Conservation (phyloP, 2,329 filamentous ascomycete species). For the Leptographium lundbergii region DNA sequence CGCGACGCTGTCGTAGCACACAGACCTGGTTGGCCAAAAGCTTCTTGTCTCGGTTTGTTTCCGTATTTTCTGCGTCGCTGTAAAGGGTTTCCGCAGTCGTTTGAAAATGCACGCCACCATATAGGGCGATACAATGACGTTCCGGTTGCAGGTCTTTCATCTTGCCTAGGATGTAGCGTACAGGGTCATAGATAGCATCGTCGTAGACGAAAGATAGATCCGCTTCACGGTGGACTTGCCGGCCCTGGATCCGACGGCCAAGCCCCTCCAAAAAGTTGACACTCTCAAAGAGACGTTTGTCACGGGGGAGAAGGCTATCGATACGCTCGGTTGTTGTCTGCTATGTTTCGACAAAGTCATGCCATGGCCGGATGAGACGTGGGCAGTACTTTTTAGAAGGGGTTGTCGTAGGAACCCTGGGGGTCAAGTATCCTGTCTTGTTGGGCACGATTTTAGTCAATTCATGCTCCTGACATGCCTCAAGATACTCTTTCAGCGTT, state of each 20-base stretch:
- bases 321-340: constrained; percentile 12
- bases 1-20: constrained; percentile 15
- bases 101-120: constrained; percentile 17
- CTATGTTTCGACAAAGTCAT: constrained; percentile 16
- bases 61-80: not conserved
- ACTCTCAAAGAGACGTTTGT: constrained; percentile 17
- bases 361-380: constrained; percentile 16
- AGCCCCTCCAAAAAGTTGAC: constrained; percentile 13
- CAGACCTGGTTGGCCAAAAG: constrained; percentile 22
- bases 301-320: constrained; percentile 11
- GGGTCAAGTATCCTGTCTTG: constrained; percentile 14
- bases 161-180: constrained; percentile 1
- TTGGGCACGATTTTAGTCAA: constrained; percentile 16
- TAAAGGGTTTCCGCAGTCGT: constrained; percentile 1
- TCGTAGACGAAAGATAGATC: constrained; percentile 13
- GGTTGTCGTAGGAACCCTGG: constrained; percentile 17
- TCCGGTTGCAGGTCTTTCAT: constrained; percentile 22
- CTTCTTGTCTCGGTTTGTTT: constrained; percentile 8
- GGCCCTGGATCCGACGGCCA: constrained; percentile 12
- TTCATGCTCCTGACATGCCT: constrained; percentile 16
- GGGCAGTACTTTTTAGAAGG: constrained; percentile 19
- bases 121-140: constrained; percentile 11
- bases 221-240: constrained; percentile 14
- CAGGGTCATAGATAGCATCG: constrained; percentile 4
- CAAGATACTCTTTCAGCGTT: constrained; percentile 20